Percentiles rank a stretch among this genome's conserved stretches.
Conservation (phyloP, 768 basidiomycete genomes). For the Leccinum obscurum region DNA sequence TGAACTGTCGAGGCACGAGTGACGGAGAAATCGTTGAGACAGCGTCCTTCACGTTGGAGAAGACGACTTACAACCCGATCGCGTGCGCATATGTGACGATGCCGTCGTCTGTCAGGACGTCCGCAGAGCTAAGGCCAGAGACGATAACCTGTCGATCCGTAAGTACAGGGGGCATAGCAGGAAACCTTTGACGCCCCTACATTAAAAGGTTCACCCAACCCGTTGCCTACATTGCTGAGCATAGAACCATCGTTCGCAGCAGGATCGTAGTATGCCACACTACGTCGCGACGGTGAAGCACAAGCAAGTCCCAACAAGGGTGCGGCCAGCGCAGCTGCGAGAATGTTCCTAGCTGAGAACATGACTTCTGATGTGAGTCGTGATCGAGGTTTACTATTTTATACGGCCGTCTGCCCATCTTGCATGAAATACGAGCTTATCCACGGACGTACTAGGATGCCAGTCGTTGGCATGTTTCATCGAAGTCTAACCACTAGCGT, state of each 20-base stretch:
- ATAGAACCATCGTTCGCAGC: slow-evolving; percentile 41
- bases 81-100: slow-evolving; percentile 57
- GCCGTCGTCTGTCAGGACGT: slow-evolving; percentile 54
- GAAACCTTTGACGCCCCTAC: slow-evolving; percentile 18
- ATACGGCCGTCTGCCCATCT: not conserved
- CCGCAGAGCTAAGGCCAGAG: slow-evolving; percentile 59
- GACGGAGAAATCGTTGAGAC: slow-evolving; percentile 8
- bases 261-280: slow-evolving; percentile 38
- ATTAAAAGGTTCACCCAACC: slow-evolving; percentile 45
- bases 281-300: slow-evolving; percentile 1
- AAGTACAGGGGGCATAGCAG: not conserved
- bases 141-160: slow-evolving; percentile 50
- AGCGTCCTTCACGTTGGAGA: not conserved
- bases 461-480: not conserved
- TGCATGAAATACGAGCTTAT: not conserved
- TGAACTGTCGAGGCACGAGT: slow-evolving; percentile 24
- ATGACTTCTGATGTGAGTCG: not conserved
- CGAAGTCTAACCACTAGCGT: not conserved
- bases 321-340: not conserved
- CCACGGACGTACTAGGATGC: not conserved
- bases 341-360: not conserved
- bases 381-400: not conserved
- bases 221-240: slow-evolving; percentile 42
- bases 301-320: slow-evolving; percentile 6
- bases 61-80: slow-evolving; percentile 56